Evolutionary conservation across 495 filamentous ascomycete species (phyloP), one percentile per base, ranked within the genome.

Genomic region (Penicillium taxi): DNA sequence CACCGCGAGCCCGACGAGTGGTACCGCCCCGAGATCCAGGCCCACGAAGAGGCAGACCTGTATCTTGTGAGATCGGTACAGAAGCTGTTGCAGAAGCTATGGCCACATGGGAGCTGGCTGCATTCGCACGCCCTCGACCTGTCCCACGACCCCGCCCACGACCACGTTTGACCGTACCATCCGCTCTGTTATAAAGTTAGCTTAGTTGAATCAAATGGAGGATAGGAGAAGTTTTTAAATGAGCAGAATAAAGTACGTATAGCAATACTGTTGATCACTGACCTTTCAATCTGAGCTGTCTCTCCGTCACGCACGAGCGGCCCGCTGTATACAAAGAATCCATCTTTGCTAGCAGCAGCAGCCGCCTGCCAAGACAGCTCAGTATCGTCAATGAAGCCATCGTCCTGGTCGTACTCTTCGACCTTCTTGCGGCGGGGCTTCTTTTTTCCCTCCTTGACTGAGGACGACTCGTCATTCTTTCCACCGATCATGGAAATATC

Each of bases 301-400:
- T 93, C 84, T 5, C 83, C 85, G 59, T 91, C 86, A 11, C 81
- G 82, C 9, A 95, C 72, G 42, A 95, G 62, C 20, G 88, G 86
- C 26, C 88, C 84, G 47, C 81, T 82, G 56, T 91, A 88, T 14
- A 90, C 85, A 50, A 89, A 90, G 63, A 89, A 91, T 4, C 86
- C 83, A 64, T 96, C 93, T 46, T 88, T 84, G 37, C 84, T 90
- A 14, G 88, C 87, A 12, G 88, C 86, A 14, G 91, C 90, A 56
- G 90, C 84, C 59, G 94, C 86, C 63, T 96, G 87, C 87, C 89
- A 98, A 6, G 90, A 74, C 64, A 95, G 52, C 53, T 98, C 91
- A 9, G 86, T 90, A 59, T 98, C 91, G 54, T 98, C 91, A 37
- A 98, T 90, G 56, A 98, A 98, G 22, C 88, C 90, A 52, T 98